Base-by-base conservation (phyloP, 1,139 yeast species). In the Taphrina communis region DNA sequence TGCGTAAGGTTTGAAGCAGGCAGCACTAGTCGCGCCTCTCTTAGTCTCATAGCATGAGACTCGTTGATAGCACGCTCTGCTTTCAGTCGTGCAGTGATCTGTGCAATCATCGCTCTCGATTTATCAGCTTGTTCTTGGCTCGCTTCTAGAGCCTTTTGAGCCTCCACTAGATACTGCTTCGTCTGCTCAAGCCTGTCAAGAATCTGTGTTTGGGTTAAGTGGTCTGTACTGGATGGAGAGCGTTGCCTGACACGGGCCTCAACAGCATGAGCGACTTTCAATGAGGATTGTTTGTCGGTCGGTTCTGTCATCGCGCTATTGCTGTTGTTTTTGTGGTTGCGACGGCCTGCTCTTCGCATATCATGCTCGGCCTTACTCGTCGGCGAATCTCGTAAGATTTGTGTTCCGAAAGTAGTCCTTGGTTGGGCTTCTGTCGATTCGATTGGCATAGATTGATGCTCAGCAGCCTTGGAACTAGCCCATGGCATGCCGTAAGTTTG, bases 1-100 rank as follows among this genome's bases (percentile, higher is more conserved):
- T 6, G n/a, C 36, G 12, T 9, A 8, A 6, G 36, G 8, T 11
- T 50, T 2, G 42, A 39, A 3, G 53, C 9, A 50, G 53, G 12
- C 11, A 17, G 53, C 35, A 1, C n/a, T 19, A 21, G 36, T 50
- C 53, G 35, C 36, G 21, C 11, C 21, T 21, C 12, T 35, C n/a
- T 50, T n/a, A 50, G 14, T 8, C n/a, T 25, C 36, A 8, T n/a
- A 9, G 53, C 36, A 21, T 50, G 53, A 19, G 12, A 11, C 8
- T 50, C 53, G 21, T 25, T 50, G 9, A 25, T 25, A 9, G 53
- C 31, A 50, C 53, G 53, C 53, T 50, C 53, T 6, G 36, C 53
- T 19, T 21, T 1, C 14, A 50, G 31, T 21, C 36, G 53, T 50
- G 36, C 53, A 44, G 19, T 44, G 5, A n/a, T 44, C 19, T 44